A percentile compares a stretch with the other conserved stretches of the same genome.
Evolutionary conservation across 2,329 filamentous ascomycete species (phyloP).

Genomic region (Triangularia setosa): DNA sequence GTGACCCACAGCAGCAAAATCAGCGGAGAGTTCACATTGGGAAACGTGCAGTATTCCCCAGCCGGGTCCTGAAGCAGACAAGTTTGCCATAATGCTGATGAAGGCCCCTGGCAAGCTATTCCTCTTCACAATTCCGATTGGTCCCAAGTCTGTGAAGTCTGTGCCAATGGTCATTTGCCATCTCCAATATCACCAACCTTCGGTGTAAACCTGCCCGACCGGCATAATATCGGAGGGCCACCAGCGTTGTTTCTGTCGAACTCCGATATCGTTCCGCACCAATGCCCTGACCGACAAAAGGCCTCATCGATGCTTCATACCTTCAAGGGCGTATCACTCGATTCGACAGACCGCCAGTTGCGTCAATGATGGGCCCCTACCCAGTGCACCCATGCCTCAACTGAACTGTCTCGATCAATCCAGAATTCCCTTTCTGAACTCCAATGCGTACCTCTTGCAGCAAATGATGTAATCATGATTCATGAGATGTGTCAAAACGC

Average conservation of each 20-base stretch:
- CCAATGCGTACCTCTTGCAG: background rate
- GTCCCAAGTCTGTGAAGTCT: background rate
- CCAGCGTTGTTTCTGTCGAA: background rate
- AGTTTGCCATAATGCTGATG: background rate
- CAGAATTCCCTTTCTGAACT: background rate
- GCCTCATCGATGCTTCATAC: background rate
- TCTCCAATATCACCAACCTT: background rate
- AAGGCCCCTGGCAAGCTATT: background rate
- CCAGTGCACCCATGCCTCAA: background rate
- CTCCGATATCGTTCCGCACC: conserved; percentile 14
- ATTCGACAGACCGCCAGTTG: background rate
- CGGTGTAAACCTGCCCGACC: background rate
- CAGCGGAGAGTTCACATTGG: background rate
- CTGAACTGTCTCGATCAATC: background rate
- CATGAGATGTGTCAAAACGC: background rate
- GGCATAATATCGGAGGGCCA: background rate
- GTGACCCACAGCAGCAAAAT: background rate
- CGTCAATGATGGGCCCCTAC: background rate
- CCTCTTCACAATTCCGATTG: conserved; percentile 13
- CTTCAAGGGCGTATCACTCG: background rate
- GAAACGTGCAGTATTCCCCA: background rate
- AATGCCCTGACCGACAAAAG: background rate
- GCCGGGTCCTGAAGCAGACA: background rate
- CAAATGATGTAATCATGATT: background rate
- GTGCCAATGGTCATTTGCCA: conserved; percentile 12